phyloP scores from a whole-genome alignment of 108 stramenopile genomes.

The Schizochytrium sp. region DNA sequence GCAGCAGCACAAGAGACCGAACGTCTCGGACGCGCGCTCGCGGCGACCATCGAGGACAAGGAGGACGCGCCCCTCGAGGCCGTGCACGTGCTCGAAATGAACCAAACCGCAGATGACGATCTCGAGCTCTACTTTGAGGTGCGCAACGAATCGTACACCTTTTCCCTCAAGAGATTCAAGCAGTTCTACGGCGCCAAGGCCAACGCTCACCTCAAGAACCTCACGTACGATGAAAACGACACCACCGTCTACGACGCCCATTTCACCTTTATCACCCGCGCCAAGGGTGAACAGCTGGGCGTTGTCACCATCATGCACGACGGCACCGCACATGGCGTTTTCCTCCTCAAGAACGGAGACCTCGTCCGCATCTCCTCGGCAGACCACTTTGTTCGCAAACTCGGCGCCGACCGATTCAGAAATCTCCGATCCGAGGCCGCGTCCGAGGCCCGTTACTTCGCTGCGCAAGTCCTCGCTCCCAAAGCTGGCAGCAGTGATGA shows the following conservation, averaged over 20 bases:
- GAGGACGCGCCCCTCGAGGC: background rate
- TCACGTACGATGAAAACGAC: background rate
- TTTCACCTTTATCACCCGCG: background rate
- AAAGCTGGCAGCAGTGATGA: background rate
- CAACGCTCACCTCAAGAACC: background rate
- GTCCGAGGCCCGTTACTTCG: background rate
- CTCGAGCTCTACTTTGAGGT: background rate
- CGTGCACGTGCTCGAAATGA: background rate
- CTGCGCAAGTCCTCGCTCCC: background rate
- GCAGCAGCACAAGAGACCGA: background rate
- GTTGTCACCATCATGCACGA: background rate
- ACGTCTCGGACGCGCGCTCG: background rate
- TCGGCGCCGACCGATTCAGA: background rate
- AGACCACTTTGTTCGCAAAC: background rate
- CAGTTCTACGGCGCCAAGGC: background rate
- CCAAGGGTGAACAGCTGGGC: background rate
- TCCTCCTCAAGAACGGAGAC: background rate
- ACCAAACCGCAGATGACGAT: background rate
- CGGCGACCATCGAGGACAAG: background rate
- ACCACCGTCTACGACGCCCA: background rate
- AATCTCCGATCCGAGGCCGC: background rate
- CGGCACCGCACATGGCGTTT: background rate
- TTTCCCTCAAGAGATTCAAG: background rate
- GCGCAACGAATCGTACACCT: background rate
- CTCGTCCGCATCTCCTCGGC: background rate